These are phyloP conservation scores for Thymus quinquecostatus DNA, from an alignment of 257 asterid genomes.

Conservation along the genomic window DNA sequence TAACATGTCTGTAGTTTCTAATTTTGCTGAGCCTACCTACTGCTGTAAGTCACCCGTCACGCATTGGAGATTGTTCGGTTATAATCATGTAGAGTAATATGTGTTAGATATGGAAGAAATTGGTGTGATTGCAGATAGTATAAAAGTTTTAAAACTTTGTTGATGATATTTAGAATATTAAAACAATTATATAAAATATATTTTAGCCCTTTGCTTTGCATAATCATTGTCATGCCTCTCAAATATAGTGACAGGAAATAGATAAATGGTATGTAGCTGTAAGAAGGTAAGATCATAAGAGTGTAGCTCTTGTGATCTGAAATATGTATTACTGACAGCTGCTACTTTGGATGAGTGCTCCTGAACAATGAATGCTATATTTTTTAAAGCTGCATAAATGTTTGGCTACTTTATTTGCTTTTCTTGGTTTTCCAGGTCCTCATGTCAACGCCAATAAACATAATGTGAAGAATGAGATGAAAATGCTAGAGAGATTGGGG, in stretches of 20 bases:
- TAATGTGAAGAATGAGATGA: conserved; percentile 80
- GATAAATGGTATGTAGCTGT: background rate
- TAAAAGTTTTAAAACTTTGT: conserved; percentile 23
- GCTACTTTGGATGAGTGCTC: conserved; percentile 1
- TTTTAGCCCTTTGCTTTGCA: background rate
- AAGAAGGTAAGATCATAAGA: conserved; percentile 12
- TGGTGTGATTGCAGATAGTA: background rate
- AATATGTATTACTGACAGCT: background rate
- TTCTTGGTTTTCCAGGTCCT: conserved; percentile 66
- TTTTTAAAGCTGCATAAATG: conserved; percentile 10
- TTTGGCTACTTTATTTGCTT: conserved; percentile 21
- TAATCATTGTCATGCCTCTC: background rate
- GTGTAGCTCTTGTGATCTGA: conserved; percentile 7
- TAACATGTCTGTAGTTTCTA: conserved; percentile 3
- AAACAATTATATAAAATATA: background rate
- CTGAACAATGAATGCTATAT: background rate
- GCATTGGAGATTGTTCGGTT: background rate
- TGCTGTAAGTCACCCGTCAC: background rate
- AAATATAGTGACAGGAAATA: background rate
- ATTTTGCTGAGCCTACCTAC: conserved; percentile 16
- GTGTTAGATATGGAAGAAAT: conserved; percentile 2
- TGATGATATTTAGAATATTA: conserved; percentile 10
- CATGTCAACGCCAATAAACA: conserved; percentile 75
- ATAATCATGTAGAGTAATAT: conserved; percentile 13
- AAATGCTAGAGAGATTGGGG: conserved; percentile 94